Evolutionary conservation across 768 basidiomycete genomes (phyloP).

Genomic region (Mycena metata): DNA sequence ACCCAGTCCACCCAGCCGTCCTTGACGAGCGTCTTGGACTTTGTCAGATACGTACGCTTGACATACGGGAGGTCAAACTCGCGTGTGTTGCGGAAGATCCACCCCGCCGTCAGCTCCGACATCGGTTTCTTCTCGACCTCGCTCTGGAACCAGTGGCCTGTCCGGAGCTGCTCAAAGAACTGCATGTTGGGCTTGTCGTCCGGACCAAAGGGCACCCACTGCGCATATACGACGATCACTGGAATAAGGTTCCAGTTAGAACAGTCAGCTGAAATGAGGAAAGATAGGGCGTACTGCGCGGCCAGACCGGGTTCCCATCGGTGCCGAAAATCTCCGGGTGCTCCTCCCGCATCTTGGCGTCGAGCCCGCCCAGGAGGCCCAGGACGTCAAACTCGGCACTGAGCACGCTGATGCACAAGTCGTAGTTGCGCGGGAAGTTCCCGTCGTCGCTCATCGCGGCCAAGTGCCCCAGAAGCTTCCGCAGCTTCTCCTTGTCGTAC

Average conservation of each 20-base stretch:
- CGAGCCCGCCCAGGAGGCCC: slow-evolving; percentile 28
- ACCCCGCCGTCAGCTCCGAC: slow-evolving; percentile 28
- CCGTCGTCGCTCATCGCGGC: slow-evolving; percentile 33
- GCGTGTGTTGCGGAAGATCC: slow-evolving; percentile 35
- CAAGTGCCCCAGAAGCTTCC: slow-evolving; percentile 24
- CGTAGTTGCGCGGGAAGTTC: slow-evolving; percentile 34
- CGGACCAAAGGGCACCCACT: slow-evolving; percentile 31
- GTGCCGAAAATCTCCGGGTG: slow-evolving; percentile 31
- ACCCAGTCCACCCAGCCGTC: slow-evolving; percentile 36
- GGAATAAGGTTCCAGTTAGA: too few species aligned
- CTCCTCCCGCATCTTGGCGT: slow-evolving; percentile 30
- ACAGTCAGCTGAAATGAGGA: too few species aligned
- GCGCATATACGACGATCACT: slow-evolving; percentile 34
- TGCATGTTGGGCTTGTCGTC: slow-evolving; percentile 31
- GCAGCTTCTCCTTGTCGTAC: slow-evolving; percentile 26
- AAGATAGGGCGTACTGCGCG: too few species aligned
- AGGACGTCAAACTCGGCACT: slow-evolving; percentile 28
- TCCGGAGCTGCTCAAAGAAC: slow-evolving; percentile 25
- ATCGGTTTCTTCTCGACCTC: slow-evolving; percentile 24
- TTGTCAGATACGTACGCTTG: slow-evolving; percentile 33
- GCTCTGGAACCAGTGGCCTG: slow-evolving; percentile 15
- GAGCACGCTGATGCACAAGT: slow-evolving; percentile 34
- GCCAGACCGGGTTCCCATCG: slow-evolving; percentile 25
- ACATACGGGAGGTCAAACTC: slow-evolving; percentile 34
- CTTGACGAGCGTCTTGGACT: slow-evolving; percentile 27